phyloP scores from a whole-genome alignment of 2,329 filamentous ascomycete genomes.

The Cercospora brassicicola region DNA sequence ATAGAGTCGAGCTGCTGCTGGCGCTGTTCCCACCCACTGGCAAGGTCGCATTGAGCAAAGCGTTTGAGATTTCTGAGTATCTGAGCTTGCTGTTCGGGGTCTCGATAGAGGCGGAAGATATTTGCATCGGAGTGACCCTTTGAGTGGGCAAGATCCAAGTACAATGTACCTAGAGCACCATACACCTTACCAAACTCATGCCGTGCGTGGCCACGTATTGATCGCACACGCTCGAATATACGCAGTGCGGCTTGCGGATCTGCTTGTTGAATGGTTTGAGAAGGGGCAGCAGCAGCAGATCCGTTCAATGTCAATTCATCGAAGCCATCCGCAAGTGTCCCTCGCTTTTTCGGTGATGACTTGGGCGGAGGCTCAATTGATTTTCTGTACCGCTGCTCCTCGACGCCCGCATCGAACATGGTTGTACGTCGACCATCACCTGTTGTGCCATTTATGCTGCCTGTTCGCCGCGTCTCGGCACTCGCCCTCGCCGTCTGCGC shows the following conservation, averaged over 20 bases:
- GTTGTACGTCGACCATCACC: constrained; percentile 53
- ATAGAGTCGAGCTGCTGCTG: constrained; percentile 72
- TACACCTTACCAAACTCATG: constrained; percentile 91
- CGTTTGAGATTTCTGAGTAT: constrained; percentile 78
- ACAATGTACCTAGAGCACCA: constrained; percentile 83
- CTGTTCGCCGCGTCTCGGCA: constrained; percentile 44
- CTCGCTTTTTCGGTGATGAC: constrained; percentile 29
- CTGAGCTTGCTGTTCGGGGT: constrained; percentile 85
- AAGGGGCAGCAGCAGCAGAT: constrained; percentile 20
- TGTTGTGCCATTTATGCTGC: constrained; percentile 41
- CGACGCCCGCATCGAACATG: constrained; percentile 70
- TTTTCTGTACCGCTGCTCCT: constrained; percentile 60
- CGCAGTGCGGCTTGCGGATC: constrained; percentile 67
- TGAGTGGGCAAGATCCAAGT: constrained; percentile 73
- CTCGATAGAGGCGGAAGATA: constrained; percentile 81
- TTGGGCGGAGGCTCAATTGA: constrained; percentile 39
- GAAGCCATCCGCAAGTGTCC: constrained; percentile 67
- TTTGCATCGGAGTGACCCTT: constrained; percentile 75
- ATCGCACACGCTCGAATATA: constrained; percentile 69
- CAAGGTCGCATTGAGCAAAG: constrained; percentile 79
- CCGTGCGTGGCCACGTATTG: constrained; percentile 78
- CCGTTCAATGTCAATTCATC: constrained; percentile 66
- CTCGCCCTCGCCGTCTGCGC: constrained; percentile 49
- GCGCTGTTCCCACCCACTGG: constrained; percentile 69
- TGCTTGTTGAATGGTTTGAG: constrained; percentile 8